A percentile compares a stretch with the other conserved stretches of the same genome.
These are phyloP conservation scores for Kuraishia capsulata DNA, from an alignment of 805 yeast species.

Conservation along the genomic window DNA sequence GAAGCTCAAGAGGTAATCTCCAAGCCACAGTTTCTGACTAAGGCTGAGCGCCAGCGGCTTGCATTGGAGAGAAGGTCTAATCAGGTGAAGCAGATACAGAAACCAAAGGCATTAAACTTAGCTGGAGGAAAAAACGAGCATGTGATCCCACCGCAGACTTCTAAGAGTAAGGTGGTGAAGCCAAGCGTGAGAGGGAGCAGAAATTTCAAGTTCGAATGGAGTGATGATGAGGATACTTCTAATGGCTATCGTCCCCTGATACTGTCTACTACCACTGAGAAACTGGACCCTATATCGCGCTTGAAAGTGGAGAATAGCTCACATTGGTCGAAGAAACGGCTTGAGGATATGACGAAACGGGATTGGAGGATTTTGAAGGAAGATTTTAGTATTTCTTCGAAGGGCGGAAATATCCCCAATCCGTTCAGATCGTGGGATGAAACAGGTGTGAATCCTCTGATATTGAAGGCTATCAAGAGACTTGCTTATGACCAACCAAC, in stretches of 20 bases:
- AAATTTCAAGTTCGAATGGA: conserved; percentile 66
- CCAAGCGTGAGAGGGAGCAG: conserved; percentile 7
- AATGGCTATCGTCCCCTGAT: conserved; percentile 31
- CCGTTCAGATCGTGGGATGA: conserved; percentile 79
- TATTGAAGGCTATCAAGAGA: conserved; percentile 26
- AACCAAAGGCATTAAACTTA: not conserved
- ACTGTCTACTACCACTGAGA: conserved; percentile 9
- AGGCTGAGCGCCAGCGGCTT: conserved; percentile 30
- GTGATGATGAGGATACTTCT: conserved; percentile 56
- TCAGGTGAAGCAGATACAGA: not conserved
- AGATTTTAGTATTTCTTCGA: conserved; percentile 59
- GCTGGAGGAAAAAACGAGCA: conserved; percentile 1
- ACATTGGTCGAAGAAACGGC: conserved; percentile 65
- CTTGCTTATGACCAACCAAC: conserved; percentile 61
- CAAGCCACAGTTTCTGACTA: conserved; percentile 36
- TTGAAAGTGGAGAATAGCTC: conserved; percentile 5
- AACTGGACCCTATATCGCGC: conserved; percentile 2
- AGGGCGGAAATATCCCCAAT: conserved; percentile 36
- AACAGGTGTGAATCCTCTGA: conserved; percentile 32
- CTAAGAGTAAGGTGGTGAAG: not conserved
- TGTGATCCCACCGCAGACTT: conserved; percentile 1
- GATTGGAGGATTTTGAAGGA: conserved; percentile 89
- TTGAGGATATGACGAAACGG: conserved; percentile 59
- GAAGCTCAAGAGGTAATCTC: conserved; percentile 6
- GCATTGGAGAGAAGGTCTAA: conserved; percentile 13